Base-by-base conservation (phyloP, 1,284 basidiomycete genomes). In the Apiotrichum gracile region DNA sequence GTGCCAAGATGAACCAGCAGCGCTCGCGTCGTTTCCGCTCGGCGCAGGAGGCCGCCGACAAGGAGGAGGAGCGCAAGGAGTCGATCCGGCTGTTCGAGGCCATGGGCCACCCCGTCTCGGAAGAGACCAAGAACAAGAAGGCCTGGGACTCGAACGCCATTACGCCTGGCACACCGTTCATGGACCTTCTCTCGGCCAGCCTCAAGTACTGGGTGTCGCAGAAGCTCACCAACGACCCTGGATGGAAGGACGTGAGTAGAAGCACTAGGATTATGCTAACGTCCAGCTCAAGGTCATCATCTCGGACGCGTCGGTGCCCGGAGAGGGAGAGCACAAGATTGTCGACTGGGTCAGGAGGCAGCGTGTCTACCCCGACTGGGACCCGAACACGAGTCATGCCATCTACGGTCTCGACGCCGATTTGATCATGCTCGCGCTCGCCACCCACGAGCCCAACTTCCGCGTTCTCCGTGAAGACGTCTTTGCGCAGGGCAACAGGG, bases 1-100 rank as follows among this genome's bases (percentile, higher is more conserved):
- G 94, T 64, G 94, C 94, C 31, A 98, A 98, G 78, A 98, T 98
- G 94, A 97, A 97, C 72, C 96, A 97, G 71, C 93, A 97, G 73
- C 88, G 94, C 16, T 92, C 91, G 21, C 83, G 96, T 67, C 88
- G 94, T 60, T 98, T 98, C 78, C 84, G 96, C 52, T 84, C 93
- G 17, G 85, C 92, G 3, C 91, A 93, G 70, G 96, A 99, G 73
- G 93, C 94, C 0, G 85, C 88, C 60, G 89, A 96, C 47, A 94
- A 97, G 76, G 91, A 91, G 57, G 84, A 90, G 60, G 89, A 90
- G 55, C 82, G 83, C 44, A 82, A 83, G 68, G 85, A 91, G 66
- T 84, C 87, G 6, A 81, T 97, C 49, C 81, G 83, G 19, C 73
- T 96, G 64, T 97, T 91, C 84, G 87, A 93, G 88, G 89, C 87